phyloP scores from a whole-genome alignment of 495 filamentous ascomycete genomes.

The Talaromyces wortmannii region DNA sequence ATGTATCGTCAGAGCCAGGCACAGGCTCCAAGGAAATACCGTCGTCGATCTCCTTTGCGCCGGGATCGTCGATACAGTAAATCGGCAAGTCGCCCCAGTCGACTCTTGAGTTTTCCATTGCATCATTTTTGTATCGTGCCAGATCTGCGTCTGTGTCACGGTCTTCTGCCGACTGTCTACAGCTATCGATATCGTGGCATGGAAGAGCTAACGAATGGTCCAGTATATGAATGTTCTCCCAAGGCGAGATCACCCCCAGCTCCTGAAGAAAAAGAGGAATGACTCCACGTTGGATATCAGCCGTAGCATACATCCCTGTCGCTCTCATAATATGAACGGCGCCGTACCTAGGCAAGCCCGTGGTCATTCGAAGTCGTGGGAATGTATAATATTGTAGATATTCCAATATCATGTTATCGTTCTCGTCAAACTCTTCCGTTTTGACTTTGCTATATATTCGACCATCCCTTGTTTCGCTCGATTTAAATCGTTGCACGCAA shows the following conservation, averaged over 20 bases:
- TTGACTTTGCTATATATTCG: constrained; percentile 33
- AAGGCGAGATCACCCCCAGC: constrained; percentile 72
- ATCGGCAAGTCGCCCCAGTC: constrained; percentile 66
- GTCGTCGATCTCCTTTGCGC: constrained; percentile 80
- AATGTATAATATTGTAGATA: constrained; percentile 59
- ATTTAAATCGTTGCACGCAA: constrained; percentile 30
- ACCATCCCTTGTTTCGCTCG: constrained; percentile 21
- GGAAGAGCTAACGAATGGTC: constrained; percentile 57
- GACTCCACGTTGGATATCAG: constrained; percentile 44
- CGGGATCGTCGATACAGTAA: constrained; percentile 74
- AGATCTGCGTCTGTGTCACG: constrained; percentile 24
- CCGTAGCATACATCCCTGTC: constrained; percentile 58
- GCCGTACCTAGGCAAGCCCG: constrained; percentile 47
- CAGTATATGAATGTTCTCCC: constrained; percentile 67
- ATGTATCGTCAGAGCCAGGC: constrained; percentile 41
- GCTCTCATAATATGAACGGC: constrained; percentile 68
- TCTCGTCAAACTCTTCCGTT: constrained; percentile 23
- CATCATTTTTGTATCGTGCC: constrained; percentile 26
- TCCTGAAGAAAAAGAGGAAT: constrained; percentile 77
- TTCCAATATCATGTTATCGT: constrained; percentile 54
- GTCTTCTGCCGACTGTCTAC: constrained; percentile 17
- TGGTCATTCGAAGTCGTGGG: constrained; percentile 42
- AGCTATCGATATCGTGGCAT: constrained; percentile 29
- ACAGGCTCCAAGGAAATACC: constrained; percentile 73
- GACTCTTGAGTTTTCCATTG: constrained; percentile 54